A percentile compares a stretch with the other conserved stretches of the same genome.
These are phyloP conservation scores for Wickerhamomyces xylosicus DNA, from an alignment of 805 yeast species.

Conservation along the genomic window DNA sequence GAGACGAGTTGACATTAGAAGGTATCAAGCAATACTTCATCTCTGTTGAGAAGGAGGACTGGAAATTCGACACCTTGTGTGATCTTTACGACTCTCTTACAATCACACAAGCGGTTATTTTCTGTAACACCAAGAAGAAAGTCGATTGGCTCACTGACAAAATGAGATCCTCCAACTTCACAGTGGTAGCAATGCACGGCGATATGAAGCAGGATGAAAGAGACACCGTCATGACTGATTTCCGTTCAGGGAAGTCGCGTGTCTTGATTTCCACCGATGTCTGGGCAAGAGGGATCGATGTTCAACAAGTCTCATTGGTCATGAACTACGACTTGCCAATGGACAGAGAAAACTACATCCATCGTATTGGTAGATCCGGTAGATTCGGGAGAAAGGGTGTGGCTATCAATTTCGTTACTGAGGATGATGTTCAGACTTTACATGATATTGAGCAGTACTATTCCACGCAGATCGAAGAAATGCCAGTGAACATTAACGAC, in stretches of 20 bases:
- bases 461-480: conserved; percentile 63
- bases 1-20: conserved; percentile 88
- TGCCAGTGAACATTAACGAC: conserved; percentile 68
- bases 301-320: conserved; percentile 93
- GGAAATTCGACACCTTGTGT: conserved; percentile 90
- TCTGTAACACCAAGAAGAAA: conserved; percentile 94
- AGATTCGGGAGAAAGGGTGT: conserved; percentile 98
- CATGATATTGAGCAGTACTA: conserved; percentile 68
- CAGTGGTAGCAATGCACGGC: conserved; percentile 94
- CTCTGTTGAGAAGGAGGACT: conserved; percentile 84
- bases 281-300: conserved; percentile 98
- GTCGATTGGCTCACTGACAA: conserved; percentile 84
- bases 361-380: conserved; percentile 97
- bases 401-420: conserved; percentile 88
- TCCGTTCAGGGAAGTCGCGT: conserved; percentile 88
- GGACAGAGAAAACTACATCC: conserved; percentile 92
- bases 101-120: conserved; percentile 94
- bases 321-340: conserved; percentile 91
- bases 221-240: conserved; percentile 91
- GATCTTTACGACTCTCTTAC: conserved; percentile 93
- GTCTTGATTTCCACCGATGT: conserved; percentile 93
- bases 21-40: conserved; percentile 91
- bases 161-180: conserved; percentile 72
- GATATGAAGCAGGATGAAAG: conserved; percentile 94
- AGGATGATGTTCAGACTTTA: conserved; percentile 63